Conservation (phyloP, 306 rosid species). For the Cucurbita moschata region DNA sequence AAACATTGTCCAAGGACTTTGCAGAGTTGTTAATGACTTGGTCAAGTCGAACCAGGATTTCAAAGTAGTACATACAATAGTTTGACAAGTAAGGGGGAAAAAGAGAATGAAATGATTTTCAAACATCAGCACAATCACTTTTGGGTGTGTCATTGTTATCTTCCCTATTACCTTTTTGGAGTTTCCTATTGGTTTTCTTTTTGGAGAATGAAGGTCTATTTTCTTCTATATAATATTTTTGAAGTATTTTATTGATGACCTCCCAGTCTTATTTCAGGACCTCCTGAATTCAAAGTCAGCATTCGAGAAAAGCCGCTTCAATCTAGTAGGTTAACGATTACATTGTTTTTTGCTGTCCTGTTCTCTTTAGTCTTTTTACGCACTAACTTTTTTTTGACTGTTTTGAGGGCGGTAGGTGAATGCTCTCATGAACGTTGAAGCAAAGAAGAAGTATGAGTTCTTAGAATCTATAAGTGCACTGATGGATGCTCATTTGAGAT, state of each 20-base stretch:
- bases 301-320: conserved; percentile 95
- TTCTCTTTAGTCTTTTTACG: conserved; percentile 8
- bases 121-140: not conserved
- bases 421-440: conserved; percentile 77
- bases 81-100: not conserved
- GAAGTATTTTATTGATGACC: conserved; percentile 12
- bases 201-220: not conserved
- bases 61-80: not conserved
- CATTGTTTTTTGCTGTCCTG: conserved; percentile 13
- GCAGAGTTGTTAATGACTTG: not conserved
- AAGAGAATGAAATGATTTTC: not conserved
- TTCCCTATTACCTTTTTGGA: not conserved
- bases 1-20: not conserved
- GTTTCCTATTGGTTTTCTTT: not conserved
- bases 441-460: conserved; percentile 86
- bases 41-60: not conserved
- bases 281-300: conserved; percentile 87
- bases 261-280: conserved; percentile 42
- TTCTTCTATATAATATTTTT: not conserved
- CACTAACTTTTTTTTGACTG: conserved; percentile 26
- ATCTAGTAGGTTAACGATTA: conserved; percentile 43
- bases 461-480: conserved; percentile 96
- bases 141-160: not conserved
- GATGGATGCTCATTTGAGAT: conserved; percentile 96
- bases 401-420: conserved; percentile 92